Evolutionary conservation across 345 rosid genomes (phyloP).

Genomic region (Capsella bursapastoris): DNA sequence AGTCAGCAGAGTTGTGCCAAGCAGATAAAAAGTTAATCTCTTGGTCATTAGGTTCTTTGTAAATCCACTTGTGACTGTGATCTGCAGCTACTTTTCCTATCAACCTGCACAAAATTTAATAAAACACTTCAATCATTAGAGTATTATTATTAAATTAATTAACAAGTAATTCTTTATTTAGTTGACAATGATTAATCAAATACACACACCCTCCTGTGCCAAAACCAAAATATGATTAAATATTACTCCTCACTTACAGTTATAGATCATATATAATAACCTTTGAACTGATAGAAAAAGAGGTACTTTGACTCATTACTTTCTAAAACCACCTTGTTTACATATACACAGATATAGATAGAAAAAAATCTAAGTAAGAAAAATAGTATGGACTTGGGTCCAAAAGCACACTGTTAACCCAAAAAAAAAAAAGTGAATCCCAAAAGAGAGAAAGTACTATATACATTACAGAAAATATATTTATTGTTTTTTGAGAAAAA

Average conservation of each 20-base stretch:
- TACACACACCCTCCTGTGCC: not conserved
- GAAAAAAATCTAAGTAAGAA: slow-evolving; percentile 24
- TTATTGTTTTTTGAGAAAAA: not conserved
- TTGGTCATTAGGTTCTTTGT: slow-evolving; percentile 90
- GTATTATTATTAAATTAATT: slow-evolving; percentile 30
- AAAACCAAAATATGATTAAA: not conserved
- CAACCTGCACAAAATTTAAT: slow-evolving; percentile 57
- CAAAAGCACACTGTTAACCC: slow-evolving; percentile 6
- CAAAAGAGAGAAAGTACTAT: slow-evolving; percentile 29
- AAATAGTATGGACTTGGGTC: slow-evolving; percentile 13
- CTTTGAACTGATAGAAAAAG: slow-evolving; percentile 14
- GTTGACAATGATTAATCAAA: slow-evolving; percentile 34
- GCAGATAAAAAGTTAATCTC: slow-evolving; percentile 93
- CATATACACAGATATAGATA: slow-evolving; percentile 32
- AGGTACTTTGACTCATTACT: slow-evolving; percentile 40
- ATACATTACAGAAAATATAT: not conserved
- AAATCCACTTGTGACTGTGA: slow-evolving; percentile 94
- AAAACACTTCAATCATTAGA: slow-evolving; percentile 38
- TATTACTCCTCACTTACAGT: not conserved
- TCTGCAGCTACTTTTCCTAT: slow-evolving; percentile 98
- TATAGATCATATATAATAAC: not conserved
- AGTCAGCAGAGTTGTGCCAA: slow-evolving; percentile 93
- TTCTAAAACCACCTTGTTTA: slow-evolving; percentile 32
- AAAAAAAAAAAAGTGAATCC: slow-evolving; percentile 22
- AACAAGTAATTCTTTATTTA: slow-evolving; percentile 18